phyloP scores from a whole-genome alignment of 805 yeast species.

The Wickerhamomyces strasburgensis region DNA sequence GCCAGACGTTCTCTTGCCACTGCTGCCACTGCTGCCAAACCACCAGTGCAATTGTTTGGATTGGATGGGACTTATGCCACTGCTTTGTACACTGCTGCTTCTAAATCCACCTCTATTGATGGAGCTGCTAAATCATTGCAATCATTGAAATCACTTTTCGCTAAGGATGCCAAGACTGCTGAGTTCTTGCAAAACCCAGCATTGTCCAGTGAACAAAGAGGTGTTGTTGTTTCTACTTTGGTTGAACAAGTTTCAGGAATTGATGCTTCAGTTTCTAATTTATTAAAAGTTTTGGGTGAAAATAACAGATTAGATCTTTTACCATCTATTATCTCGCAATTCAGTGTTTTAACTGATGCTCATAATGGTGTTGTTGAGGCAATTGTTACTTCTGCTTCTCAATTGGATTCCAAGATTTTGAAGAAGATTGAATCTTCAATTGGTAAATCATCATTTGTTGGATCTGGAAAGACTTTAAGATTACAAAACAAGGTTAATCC shows the following conservation, averaged over 20 bases:
- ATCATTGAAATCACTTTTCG: constrained; percentile 49
- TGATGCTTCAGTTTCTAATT: constrained; percentile 72
- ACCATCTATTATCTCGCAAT: constrained; percentile 61
- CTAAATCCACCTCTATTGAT: constrained; percentile 72
- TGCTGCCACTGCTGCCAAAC: constrained; percentile 59
- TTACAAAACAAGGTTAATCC: constrained; percentile 80
- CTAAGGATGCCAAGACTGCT: constrained; percentile 58
- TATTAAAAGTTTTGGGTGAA: constrained; percentile 81
- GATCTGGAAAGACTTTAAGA: constrained; percentile 80
- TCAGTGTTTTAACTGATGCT: constrained; percentile 76
- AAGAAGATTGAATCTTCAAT: constrained; percentile 76
- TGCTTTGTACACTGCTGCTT: constrained; percentile 89
- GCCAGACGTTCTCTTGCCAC: constrained; percentile 63
- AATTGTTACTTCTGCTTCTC: constrained; percentile 79
- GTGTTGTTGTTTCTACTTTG: constrained; percentile 59
- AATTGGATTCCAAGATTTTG: constrained; percentile 77
- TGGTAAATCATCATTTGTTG: constrained; percentile 73
- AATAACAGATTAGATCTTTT: constrained; percentile 87
- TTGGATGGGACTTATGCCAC: constrained; percentile 96
- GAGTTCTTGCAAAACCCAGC: constrained; percentile 77
- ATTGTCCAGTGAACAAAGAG: constrained; percentile 69
- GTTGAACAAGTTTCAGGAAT: constrained; percentile 38
- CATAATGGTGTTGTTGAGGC: constrained; percentile 91
- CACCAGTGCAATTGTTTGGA: constrained; percentile 93
- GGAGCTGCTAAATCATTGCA: constrained; percentile 62